Conservation (phyloP, 2,329 filamentous ascomycete species). For the Aaosphaeria pasadenensis region DNA sequence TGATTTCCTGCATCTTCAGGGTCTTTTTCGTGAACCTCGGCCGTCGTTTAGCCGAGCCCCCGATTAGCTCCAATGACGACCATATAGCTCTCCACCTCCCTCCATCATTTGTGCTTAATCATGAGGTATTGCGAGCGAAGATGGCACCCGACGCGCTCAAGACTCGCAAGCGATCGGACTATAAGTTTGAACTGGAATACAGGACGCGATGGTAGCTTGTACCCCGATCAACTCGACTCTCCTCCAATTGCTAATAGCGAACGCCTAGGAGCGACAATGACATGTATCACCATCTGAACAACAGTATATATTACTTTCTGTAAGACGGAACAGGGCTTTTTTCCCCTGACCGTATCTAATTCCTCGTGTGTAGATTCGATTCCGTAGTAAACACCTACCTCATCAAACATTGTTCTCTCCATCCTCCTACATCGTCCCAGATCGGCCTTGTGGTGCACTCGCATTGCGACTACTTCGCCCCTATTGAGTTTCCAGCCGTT, state of each 20-base stretch:
- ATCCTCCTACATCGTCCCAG: slow-evolving; percentile 67
- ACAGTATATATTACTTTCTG: slow-evolving; percentile 80
- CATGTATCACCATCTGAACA: slow-evolving; percentile 94
- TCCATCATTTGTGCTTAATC: not conserved
- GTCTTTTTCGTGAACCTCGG: not conserved
- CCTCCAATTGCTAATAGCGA: slow-evolving; percentile 2
- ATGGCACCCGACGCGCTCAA: slow-evolving; percentile 46
- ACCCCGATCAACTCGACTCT: not conserved
- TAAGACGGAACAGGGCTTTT: slow-evolving; percentile 30
- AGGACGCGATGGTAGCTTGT: slow-evolving; percentile 72
- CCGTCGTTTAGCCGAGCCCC: not conserved
- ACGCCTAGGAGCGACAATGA: slow-evolving; percentile 78
- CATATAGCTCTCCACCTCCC: not conserved
- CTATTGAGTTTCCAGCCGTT: slow-evolving; percentile 76
- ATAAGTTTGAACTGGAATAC: slow-evolving; percentile 76
- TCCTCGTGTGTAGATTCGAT: slow-evolving; percentile 58
- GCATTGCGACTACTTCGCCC: slow-evolving; percentile 80
- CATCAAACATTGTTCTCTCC: slow-evolving; percentile 70
- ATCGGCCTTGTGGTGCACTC: slow-evolving; percentile 84
- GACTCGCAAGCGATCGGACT: slow-evolving; percentile 66
- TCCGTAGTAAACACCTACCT: slow-evolving; percentile 88
- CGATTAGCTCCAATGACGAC: not conserved
- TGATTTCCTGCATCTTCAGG: not conserved
- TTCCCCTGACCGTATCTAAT: not conserved
- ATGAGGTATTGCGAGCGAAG: not conserved